Evolutionary conservation across 139 green algal genomes (phyloP).

Genomic region (Chlorella sp.): DNA sequence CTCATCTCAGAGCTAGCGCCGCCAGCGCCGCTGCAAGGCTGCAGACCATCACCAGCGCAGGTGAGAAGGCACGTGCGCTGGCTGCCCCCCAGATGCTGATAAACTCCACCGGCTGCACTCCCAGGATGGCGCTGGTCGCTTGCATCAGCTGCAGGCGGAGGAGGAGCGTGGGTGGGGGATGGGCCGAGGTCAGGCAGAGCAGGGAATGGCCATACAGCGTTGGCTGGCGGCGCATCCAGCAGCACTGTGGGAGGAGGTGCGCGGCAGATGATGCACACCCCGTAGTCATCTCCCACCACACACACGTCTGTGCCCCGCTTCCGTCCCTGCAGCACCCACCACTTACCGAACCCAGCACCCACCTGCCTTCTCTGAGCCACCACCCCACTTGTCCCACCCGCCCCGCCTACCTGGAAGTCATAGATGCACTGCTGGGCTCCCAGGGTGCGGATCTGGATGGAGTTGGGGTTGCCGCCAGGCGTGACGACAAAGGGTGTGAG

Average conservation of each 20-base stretch:
- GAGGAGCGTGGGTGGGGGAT: not conserved
- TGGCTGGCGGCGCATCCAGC: not conserved
- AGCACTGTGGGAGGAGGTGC: not conserved
- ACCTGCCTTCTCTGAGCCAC: not conserved
- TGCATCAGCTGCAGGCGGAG: slow-evolving; percentile 16
- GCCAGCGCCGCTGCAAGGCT: not conserved
- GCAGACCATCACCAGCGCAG: not conserved
- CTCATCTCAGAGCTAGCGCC: not conserved
- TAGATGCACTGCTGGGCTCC: slow-evolving; percentile 2
- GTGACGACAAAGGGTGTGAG: not conserved
- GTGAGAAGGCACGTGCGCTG: not conserved
- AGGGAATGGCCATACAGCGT: not conserved
- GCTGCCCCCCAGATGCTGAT: not conserved
- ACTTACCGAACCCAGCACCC: not conserved
- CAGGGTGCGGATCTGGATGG: not conserved
- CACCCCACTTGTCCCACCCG: too few species aligned
- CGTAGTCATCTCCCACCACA: too few species aligned
- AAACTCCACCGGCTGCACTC: not conserved
- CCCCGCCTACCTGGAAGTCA: not conserved
- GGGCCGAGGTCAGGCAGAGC: not conserved
- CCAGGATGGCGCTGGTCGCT: slow-evolving; percentile 18
- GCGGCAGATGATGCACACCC: not conserved
- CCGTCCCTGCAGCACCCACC: not conserved
- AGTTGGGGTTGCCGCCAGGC: not conserved
- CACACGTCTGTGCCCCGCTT: too few species aligned